phyloP scores from a whole-genome alignment of 2,329 filamentous ascomycete species.

The Colletotrichum sp. region DNA sequence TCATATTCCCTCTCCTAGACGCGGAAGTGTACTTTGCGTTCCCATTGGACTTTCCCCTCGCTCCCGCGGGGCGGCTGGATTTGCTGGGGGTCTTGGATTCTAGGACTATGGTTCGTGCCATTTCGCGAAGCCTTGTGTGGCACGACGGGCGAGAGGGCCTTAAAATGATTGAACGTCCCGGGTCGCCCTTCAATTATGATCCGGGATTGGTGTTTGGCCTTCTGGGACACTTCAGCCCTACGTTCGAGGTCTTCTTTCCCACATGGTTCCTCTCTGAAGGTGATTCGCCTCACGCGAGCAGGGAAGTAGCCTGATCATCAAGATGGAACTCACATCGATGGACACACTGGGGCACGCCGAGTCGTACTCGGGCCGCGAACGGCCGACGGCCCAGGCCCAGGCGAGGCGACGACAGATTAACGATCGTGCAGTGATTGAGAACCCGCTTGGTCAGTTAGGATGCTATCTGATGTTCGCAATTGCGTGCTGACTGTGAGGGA shows the following conservation, averaged over 20 bases:
- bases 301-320: not conserved
- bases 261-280: not conserved
- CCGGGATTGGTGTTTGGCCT: not conserved
- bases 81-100: not conserved
- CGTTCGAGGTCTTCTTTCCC: not conserved
- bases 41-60: not conserved
- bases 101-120: not conserved
- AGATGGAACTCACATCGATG: not conserved
- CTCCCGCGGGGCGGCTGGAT: not conserved
- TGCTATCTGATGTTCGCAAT: not conserved
- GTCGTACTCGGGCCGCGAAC: slow-evolving; percentile 18
- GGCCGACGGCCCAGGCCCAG: slow-evolving; percentile 28
- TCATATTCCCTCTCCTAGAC: not conserved
- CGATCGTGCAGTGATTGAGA: slow-evolving; percentile 40
- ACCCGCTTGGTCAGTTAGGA: slow-evolving; percentile 32
- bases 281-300: not conserved
- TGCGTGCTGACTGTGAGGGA: not conserved
- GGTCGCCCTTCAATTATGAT: not conserved
- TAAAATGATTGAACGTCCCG: not conserved
- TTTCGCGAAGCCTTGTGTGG: not conserved
- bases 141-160: not conserved
- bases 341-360: slow-evolving; percentile 13
- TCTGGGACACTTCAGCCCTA: not conserved
- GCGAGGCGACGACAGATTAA: slow-evolving; percentile 33
- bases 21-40: not conserved